A percentile compares a stretch with the other conserved stretches of the same genome.
These are phyloP conservation scores for Kregervanrija delftensis DNA, from an alignment of 805 yeast species.

Conservation along the genomic window DNA sequence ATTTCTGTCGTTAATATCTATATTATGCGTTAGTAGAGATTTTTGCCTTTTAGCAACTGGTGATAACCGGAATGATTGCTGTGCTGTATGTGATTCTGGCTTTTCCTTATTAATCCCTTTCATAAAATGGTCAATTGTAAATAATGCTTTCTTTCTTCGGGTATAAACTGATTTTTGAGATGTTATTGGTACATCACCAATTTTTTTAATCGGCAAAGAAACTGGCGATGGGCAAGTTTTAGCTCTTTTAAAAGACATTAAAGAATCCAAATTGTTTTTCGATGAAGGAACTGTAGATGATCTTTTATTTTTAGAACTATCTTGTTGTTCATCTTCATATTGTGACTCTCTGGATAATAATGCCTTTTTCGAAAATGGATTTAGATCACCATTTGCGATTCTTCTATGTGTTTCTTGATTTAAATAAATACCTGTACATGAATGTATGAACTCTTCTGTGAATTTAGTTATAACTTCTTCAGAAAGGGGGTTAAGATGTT, in stretches of 20 bases:
- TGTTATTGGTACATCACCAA: neutral
- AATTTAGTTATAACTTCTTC: constrained; percentile 27
- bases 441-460: constrained; percentile 15
- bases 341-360: constrained; percentile 42
- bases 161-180: constrained; percentile 2
- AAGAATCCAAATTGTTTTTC: neutral
- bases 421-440: constrained; percentile 40
- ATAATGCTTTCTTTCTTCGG: constrained; percentile 13
- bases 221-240: constrained; percentile 1
- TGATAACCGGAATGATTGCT: constrained; percentile 8
- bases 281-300: constrained; percentile 5
- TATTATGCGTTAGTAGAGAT: constrained; percentile 13
- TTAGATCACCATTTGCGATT: constrained; percentile 59
- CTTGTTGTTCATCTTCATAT: constrained; percentile 9
- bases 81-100: neutral
- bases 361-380: constrained; percentile 52
- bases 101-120: constrained; percentile 5
- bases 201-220: constrained; percentile 1
- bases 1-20: constrained; percentile 1
- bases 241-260: neutral
- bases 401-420: constrained; percentile 41
- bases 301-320: neutral
- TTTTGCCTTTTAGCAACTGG: constrained; percentile 23
- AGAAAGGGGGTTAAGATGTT: constrained; percentile 54
- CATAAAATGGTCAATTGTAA: constrained; percentile 19